Percentiles rank a stretch among this genome's conserved stretches.
These are phyloP conservation scores for Fusarium solani-melongenae DNA, from an alignment of 2,329 filamentous ascomycete genomes.

Conservation along the genomic window DNA sequence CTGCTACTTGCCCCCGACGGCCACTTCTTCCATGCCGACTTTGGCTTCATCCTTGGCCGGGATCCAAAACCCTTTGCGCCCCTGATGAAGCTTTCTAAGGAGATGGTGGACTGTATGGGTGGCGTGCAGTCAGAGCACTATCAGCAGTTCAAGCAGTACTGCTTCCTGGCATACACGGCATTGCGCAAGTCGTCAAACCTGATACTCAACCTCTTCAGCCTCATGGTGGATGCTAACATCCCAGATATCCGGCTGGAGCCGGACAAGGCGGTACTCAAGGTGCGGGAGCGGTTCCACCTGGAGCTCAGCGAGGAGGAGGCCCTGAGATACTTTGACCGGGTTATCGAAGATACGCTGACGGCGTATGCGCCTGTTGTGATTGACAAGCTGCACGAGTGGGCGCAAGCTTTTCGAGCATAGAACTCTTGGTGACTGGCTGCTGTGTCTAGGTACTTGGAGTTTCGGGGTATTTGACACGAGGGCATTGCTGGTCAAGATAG, in stretches of 20 bases:
- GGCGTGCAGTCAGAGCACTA: constrained; percentile 85
- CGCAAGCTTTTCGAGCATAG: constrained; percentile 88
- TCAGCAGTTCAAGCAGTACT: constrained; percentile 91
- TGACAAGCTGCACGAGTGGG: constrained; percentile 92
- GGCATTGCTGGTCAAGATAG: not conserved
- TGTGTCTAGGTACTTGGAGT: constrained; percentile 5
- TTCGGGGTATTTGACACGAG: not conserved
- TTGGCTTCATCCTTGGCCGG: constrained; percentile 96
- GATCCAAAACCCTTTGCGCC: constrained; percentile 98
- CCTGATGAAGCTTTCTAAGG: constrained; percentile 94
- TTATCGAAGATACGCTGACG: constrained; percentile 91
- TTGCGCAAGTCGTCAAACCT: constrained; percentile 89
- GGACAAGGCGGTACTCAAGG: constrained; percentile 93
- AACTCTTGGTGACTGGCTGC: not conserved
- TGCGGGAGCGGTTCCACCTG: constrained; percentile 92
- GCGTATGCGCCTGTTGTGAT: constrained; percentile 94
- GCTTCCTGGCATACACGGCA: constrained; percentile 93
- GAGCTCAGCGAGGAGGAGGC: constrained; percentile 94
- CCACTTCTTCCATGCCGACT: constrained; percentile 98
- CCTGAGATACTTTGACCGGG: constrained; percentile 83
- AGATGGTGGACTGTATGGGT: constrained; percentile 99
- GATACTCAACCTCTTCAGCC: constrained; percentile 92
- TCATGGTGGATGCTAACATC: constrained; percentile 98
- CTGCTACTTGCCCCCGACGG: constrained; percentile 89
- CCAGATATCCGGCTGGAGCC: constrained; percentile 93